Evolutionary conservation across 2,329 filamentous ascomycete species (phyloP).

Genomic region (Aaosphaeria arxii): DNA sequence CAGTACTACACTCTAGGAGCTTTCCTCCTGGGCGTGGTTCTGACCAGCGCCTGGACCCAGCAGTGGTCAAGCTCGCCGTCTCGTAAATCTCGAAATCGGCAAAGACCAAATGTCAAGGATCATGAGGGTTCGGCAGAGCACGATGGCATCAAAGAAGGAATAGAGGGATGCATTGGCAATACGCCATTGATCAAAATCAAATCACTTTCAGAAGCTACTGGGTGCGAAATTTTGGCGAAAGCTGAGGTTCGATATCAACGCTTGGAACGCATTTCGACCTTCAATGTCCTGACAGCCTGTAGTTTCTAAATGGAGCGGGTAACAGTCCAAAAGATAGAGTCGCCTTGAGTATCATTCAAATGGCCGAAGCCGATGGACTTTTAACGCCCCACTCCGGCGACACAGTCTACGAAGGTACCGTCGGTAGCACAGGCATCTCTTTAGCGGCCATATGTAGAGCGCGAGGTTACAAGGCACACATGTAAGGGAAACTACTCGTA

Average conservation of each 20-base stretch:
- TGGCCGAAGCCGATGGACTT: conserved; percentile 74
- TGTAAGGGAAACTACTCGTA: conserved; percentile 48
- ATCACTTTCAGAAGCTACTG: conserved; percentile 81
- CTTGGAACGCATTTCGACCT: not conserved
- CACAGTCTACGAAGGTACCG: conserved; percentile 95
- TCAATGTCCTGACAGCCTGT: not conserved
- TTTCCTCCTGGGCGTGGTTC: conserved; percentile 72
- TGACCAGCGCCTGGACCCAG: conserved; percentile 48
- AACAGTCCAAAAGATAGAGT: conserved; percentile 94
- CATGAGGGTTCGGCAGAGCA: conserved; percentile 11
- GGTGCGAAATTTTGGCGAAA: conserved; percentile 87
- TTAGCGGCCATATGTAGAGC: conserved; percentile 85
- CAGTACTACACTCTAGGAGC: conserved; percentile 65
- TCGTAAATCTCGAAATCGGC: no score
- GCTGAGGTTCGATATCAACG: conserved; percentile 61
- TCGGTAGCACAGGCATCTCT: conserved; percentile 94
- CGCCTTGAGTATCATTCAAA: conserved; percentile 81
- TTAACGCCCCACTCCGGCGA: conserved; percentile 79
- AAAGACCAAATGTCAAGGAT: conserved; percentile 11
- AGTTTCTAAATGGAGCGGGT: conserved; percentile 90
- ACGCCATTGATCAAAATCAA: conserved; percentile 86
- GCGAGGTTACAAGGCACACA: conserved; percentile 86
- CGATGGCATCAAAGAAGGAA: conserved; percentile 64
- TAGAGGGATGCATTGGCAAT: conserved; percentile 90
- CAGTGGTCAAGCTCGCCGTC: no score